A percentile compares a stretch with the other conserved stretches of the same genome.
These are phyloP conservation scores for Globisporangium irregulare DNA, from an alignment of 352 stramenopile genomes.

Conservation along the genomic window DNA sequence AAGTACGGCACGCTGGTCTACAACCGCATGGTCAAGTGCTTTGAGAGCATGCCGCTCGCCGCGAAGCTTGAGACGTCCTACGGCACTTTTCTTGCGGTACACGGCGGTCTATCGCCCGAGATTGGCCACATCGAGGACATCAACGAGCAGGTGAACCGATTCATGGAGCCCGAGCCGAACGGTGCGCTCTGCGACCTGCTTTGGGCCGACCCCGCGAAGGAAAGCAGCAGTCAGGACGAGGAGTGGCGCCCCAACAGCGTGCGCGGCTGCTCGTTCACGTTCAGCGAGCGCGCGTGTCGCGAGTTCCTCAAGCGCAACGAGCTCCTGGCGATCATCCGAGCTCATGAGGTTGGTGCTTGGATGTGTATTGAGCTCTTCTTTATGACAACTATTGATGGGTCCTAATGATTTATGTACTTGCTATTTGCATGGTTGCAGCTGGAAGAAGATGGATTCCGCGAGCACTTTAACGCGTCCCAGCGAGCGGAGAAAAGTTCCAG, in stretches of 20 bases:
- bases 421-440: constrained; percentile 21
- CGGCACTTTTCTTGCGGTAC: constrained; percentile 64
- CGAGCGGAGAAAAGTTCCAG: background rate
- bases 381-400: background rate
- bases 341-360: constrained; percentile 47
- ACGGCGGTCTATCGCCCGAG: constrained; percentile 72
- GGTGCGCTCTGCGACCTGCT: constrained; percentile 98
- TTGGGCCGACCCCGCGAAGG: constrained; percentile 98
- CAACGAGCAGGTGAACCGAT: constrained; percentile 67
- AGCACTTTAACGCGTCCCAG: constrained; percentile 47
- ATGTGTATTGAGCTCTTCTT: background rate
- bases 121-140: constrained; percentile 74
- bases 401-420: background rate
- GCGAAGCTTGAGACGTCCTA: constrained; percentile 58
- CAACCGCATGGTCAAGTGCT: constrained; percentile 82
- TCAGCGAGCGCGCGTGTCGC: constrained; percentile 60
- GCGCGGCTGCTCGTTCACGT: constrained; percentile 81
- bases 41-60: constrained; percentile 76
- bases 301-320: constrained; percentile 67
- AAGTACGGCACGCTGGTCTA: constrained; percentile 81
- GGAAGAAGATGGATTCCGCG: constrained; percentile 71
- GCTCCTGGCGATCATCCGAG: constrained; percentile 69
- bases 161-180: constrained; percentile 75
- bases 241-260: constrained; percentile 63
- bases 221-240: constrained; percentile 28